Conservation (phyloP, 129 eudicot species). For the Kitagawia praeruptora region DNA sequence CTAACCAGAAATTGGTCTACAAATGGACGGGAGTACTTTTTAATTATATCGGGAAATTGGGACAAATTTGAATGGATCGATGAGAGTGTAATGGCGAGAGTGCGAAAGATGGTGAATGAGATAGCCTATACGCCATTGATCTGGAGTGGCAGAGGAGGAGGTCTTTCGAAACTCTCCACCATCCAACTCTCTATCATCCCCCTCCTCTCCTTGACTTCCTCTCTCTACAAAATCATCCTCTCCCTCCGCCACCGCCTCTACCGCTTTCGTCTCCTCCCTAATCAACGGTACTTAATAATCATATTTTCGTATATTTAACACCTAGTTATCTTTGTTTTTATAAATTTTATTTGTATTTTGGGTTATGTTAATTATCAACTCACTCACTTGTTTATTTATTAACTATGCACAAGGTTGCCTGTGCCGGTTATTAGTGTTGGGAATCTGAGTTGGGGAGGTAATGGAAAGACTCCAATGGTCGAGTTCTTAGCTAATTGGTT, state of each 20-base stretch:
- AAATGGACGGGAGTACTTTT: too few relatives aligned
- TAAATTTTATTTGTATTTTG: not conserved
- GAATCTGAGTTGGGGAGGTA: constrained; percentile 96
- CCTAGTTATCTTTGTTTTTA: not conserved
- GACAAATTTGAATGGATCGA: too few relatives aligned
- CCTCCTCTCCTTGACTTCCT: constrained; percentile 58
- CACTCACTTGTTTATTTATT: not conserved
- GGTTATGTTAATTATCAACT: too few relatives aligned
- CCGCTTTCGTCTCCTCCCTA: constrained; percentile 28
- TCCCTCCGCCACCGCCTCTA: constrained; percentile 53
- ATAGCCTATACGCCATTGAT: constrained; percentile 44
- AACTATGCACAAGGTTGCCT: constrained; percentile 41
- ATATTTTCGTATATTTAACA: not conserved
- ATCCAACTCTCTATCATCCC: constrained; percentile 59
- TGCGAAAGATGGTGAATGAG: constrained; percentile 43
- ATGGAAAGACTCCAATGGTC: constrained; percentile 98
- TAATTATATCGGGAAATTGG: too few relatives aligned
- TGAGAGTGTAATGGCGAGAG: not conserved
- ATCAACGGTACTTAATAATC: constrained; percentile 11
- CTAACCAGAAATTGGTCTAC: too few relatives aligned
- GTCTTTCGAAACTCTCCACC: constrained; percentile 30
- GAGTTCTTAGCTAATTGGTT: constrained; percentile 59
- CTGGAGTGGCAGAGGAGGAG: constrained; percentile 11
- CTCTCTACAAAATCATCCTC: constrained; percentile 39
- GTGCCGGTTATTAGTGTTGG: constrained; percentile 94